Conservation (phyloP, 192 early-diverging fungal species). For the Coemansia interrupta region DNA sequence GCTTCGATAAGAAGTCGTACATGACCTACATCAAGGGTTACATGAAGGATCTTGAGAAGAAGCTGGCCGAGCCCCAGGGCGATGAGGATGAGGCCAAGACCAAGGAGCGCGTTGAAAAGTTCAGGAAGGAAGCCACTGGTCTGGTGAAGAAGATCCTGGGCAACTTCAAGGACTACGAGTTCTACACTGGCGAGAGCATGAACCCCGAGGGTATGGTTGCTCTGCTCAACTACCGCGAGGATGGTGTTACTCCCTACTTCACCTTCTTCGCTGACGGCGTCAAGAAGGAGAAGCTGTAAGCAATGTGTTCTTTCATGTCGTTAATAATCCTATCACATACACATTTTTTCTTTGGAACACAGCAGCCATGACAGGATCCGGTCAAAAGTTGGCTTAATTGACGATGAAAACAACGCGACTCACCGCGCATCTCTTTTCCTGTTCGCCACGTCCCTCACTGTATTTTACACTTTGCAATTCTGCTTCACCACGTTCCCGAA, state of each 20-base stretch:
- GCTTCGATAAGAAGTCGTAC: slow-evolving; percentile 90
- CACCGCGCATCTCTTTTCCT: not conserved
- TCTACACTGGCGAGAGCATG: slow-evolving; percentile 85
- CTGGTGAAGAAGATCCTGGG: slow-evolving; percentile 77
- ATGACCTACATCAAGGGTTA: slow-evolving; percentile 90
- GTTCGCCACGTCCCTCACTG: not conserved
- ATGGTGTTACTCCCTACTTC: slow-evolving; percentile 88
- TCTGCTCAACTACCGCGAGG: slow-evolving; percentile 93
- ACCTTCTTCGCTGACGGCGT: slow-evolving; percentile 89
- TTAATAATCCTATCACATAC: not conserved
- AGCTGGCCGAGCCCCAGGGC: slow-evolving; percentile 31
- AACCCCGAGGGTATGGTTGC: slow-evolving; percentile 82
- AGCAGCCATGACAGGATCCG: not conserved
- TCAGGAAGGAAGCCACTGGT: slow-evolving; percentile 59
- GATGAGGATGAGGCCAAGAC: slow-evolving; percentile 51
- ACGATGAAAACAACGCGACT: too few relatives aligned
- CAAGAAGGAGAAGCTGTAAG: slow-evolving; percentile 67
- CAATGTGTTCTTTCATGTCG: slow-evolving; percentile 11
- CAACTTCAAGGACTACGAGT: slow-evolving; percentile 87
- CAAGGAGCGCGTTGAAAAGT: slow-evolving; percentile 51
- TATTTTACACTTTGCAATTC: slow-evolving; percentile 1
- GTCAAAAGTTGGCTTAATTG: not conserved
- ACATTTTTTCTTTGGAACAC: slow-evolving; percentile 1
- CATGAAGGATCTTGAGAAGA: slow-evolving; percentile 76
- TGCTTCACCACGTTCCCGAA: not conserved